A percentile compares a stretch with the other conserved stretches of the same genome.
These are phyloP conservation scores for Echria macrotheca DNA, from an alignment of 495 filamentous ascomycete species.

Conservation along the genomic window DNA sequence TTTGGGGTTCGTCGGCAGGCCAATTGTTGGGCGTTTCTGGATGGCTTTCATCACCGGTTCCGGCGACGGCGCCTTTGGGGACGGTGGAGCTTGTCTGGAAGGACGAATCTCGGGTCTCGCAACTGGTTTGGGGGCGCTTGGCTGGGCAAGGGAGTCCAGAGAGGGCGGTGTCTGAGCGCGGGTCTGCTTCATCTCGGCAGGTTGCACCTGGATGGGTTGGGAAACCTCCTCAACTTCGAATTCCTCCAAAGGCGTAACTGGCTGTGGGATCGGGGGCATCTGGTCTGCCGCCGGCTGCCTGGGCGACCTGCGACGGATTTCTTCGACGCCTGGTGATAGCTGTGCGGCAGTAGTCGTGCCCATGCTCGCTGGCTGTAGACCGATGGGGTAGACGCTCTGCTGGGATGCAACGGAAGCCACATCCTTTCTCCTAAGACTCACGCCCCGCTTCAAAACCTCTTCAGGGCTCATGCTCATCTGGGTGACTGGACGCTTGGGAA, in stretches of 20 bases:
- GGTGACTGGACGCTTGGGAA: conserved; percentile 35
- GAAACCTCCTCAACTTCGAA: too few species aligned
- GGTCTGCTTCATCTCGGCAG: too few species aligned
- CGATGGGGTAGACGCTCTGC: conserved; percentile 4
- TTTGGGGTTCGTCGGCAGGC: conserved; percentile 45
- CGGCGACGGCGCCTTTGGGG: conserved; percentile 25
- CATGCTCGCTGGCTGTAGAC: conserved; percentile 13
- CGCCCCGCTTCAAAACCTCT: conserved; percentile 30
- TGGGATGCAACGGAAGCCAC: conserved; percentile 24
- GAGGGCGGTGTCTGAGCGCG: background rate
- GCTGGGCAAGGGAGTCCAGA: background rate
- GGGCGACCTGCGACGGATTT: conserved; percentile 38
- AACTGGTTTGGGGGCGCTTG: background rate
- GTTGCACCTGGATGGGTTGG: too few species aligned
- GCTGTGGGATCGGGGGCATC: conserved; percentile 1
- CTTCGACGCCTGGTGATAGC: conserved; percentile 40
- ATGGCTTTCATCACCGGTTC: conserved; percentile 37
- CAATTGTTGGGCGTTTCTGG: conserved; percentile 42
- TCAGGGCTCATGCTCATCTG: conserved; percentile 23
- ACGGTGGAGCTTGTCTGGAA: conserved; percentile 28
- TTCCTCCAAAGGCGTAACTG: too few species aligned
- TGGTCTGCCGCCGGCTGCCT: conserved; percentile 20
- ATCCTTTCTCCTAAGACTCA: conserved; percentile 41
- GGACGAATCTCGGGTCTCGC: conserved; percentile 26
- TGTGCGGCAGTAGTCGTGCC: conserved; percentile 33